Evolutionary conservation across 2,329 filamentous ascomycete genomes (phyloP), one percentile per base, ranked within the genome.

Genomic region (Apiospora pterosperma): DNA sequence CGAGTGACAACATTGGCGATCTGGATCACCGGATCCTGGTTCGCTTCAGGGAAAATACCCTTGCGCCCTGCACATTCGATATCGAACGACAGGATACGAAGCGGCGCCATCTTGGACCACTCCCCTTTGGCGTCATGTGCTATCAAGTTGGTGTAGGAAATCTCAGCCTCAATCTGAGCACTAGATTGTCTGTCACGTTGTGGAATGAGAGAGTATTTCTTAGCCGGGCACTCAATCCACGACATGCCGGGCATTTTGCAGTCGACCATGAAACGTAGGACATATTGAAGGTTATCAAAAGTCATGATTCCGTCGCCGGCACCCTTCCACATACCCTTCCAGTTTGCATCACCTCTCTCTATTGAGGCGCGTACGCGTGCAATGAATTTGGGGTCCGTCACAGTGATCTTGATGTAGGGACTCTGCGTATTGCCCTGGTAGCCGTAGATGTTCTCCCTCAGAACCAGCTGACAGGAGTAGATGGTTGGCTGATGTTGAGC

Each of bases 21-120:
- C 76, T 99, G 96, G 69, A 99, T 99, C 69, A 99, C 94, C 0
- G 95, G 93, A 72, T 99, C 96, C 23, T 92, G 81, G 66, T 95
- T 89, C 11, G 96, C 89, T 77, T 99, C 96, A 0, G 96, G 96
- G 73, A 99, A 99, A 74, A 99, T 91, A 69, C 96, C 96, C 79
- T 99, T 98, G 71, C 96, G 91, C 62, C 96, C 96, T 71, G 96
- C 96, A 77, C 96, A 99, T 78, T 99, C 96, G 71, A 99, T 99
- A 86, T 99, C 96, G 74, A 99, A 98, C 5, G 96, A 98, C 58
- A 99, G 80, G 59, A 97, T 91, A 67, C 96, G 89, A 4, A 99
- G 82, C 0, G 96, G 96, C 0, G 96, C 96, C 90, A 98, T 97
- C 79, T 97, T 99, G 34, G 93, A 92, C 93, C 95, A 99, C 75